Base-by-base conservation (phyloP, 2,329 filamentous ascomycete species). In the Emydomyces testavorans region DNA sequence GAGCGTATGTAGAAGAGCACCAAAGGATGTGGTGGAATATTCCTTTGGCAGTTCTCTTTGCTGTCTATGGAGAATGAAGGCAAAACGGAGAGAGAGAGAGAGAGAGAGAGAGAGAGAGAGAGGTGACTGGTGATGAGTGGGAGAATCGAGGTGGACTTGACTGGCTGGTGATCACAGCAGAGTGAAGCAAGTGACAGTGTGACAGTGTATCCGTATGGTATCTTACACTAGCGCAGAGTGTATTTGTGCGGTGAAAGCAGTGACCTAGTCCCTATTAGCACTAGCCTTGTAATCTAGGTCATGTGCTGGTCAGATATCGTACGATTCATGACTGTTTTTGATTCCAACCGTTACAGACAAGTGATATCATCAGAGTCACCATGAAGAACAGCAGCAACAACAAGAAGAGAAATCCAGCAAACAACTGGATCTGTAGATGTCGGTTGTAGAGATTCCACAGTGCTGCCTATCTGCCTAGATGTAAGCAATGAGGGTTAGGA, bases 101-200 rank as follows among this genome's bases (percentile, higher is more conserved):
- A 16, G 24, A 2, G 26, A 18, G 44, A 39, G 15, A n/a, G 34
- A 35, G 29, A 31, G 35, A 7, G 26, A 31, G 44, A 31, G 31
- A 38, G 15, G 46, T 35, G 16, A n/a, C 28, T 28, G 6, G 15
- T 26, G n/a, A n/a, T n/a, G 8, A 40, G 37, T 34, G 38, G 26
- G 24, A 42, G 32, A 29, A 8, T 28, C 15, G 21, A 29, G 35
- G 41, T 29, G 15, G 36, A 46, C 6, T 43, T 32, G 35, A 37
- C 43, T 38, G 42, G 42, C 42, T 45, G 43, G 43, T 37, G 32
- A 45, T 45, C 41, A 29, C 23, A 23, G 23, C 28, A 23, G 32
- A 46, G 43, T 46, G 43, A 46, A 46, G 43, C 43, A 31, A 37
- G 24, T 46, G 43, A 46, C 43, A 6, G 32, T 37, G 34, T 38